A percentile compares a stretch with the other conserved stretches of the same genome.
These are phyloP conservation scores for Oleoguttula mirabilis DNA, from an alignment of 495 filamentous ascomycete species.

Conservation along the genomic window DNA sequence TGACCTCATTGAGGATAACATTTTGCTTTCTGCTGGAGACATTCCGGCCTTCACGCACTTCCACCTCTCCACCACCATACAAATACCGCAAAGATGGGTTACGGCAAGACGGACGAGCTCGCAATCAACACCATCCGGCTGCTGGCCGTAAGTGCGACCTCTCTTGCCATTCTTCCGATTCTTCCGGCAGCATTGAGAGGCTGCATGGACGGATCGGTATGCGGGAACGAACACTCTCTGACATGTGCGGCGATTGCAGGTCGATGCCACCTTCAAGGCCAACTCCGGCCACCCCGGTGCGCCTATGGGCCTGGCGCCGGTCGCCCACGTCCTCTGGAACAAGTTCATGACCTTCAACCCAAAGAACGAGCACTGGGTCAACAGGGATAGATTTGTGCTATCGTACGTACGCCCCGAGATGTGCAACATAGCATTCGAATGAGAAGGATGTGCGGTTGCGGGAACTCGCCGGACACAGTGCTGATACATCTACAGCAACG, in stretches of 20 bases:
- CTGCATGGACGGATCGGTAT: neutral
- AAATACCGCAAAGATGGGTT: constrained; percentile 75
- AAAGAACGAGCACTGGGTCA: constrained; percentile 92
- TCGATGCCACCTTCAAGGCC: constrained; percentile 91
- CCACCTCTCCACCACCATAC: too few species aligned
- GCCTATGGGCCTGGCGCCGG: constrained; percentile 97
- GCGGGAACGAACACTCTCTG: constrained; percentile 26
- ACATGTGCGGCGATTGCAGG: constrained; percentile 40
- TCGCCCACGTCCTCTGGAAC: constrained; percentile 96
- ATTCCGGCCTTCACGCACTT: too few species aligned
- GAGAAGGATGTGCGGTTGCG: too few species aligned
- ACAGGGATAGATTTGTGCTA: constrained; percentile 96
- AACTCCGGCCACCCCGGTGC: constrained; percentile 98
- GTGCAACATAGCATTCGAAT: too few species aligned
- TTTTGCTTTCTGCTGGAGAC: too few species aligned
- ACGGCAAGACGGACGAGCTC: constrained; percentile 70
- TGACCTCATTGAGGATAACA: too few species aligned
- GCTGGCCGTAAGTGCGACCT: constrained; percentile 87
- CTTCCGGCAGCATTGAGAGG: neutral
- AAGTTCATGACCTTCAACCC: constrained; percentile 99
- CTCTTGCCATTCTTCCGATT: too few species aligned
- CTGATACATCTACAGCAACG: constrained; percentile 69
- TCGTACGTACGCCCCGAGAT: constrained; percentile 56
- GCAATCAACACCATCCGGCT: constrained; percentile 96
- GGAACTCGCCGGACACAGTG: too few species aligned